Percentiles rank a stretch among this genome's conserved stretches.
Conservation (phyloP, 73 alveolate genomes). For the Paramecium primaurelia region DNA sequence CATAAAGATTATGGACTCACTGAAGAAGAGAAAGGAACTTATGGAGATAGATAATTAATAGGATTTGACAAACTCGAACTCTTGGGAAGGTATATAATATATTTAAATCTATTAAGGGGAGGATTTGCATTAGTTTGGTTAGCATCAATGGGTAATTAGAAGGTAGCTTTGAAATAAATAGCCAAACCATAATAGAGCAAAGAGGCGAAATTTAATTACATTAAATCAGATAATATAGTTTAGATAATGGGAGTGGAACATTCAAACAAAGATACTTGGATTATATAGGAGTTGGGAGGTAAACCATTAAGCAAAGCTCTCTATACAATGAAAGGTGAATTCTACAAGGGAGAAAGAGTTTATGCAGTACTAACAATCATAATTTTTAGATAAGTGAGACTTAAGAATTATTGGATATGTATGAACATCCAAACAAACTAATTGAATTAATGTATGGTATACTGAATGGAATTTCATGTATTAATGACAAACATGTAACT, state of each 20-base stretch:
- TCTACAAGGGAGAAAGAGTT: conserved; percentile 17
- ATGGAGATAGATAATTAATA: conserved; percentile 38
- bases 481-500: not conserved
- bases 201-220: not conserved
- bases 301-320: not conserved
- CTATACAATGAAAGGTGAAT: conserved; percentile 43
- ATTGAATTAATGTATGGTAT: not conserved
- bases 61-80: conserved; percentile 1
- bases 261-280: not conserved
- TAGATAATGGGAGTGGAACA: not conserved
- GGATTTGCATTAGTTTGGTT: conserved; percentile 65
- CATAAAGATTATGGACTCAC: conserved; percentile 34
- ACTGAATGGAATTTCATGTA: not conserved
- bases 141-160: not conserved
- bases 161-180: conserved; percentile 46
- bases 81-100: conserved; percentile 22
- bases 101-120: not conserved
- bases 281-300: not conserved
- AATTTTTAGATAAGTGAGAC: not conserved
- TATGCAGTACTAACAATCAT: not conserved
- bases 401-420: not conserved
- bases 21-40: conserved; percentile 45
- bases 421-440: not conserved
- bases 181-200: conserved; percentile 15
- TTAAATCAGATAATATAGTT: not conserved